Percentiles rank a stretch among this genome's conserved stretches.
phyloP scores from a whole-genome alignment of 228 moss, liverwort and hornwort genomes.

The Sphagnum magellanicum region DNA sequence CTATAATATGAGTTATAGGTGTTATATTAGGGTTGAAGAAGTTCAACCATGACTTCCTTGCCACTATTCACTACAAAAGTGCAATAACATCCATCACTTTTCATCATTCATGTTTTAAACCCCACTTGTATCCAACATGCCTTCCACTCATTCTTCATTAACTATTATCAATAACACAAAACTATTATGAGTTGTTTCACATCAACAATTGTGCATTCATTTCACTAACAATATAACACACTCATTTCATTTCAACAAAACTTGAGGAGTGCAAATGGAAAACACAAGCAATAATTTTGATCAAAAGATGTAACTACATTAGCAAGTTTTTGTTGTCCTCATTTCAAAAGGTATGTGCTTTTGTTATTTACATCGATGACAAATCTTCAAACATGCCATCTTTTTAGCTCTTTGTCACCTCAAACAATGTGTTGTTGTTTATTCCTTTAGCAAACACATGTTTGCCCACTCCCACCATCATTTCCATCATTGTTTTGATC shows the following conservation, averaged over 20 bases:
- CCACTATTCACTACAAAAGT: slow-evolving; percentile 78
- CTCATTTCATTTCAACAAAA: background rate
- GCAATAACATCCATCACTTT: slow-evolving; percentile 92
- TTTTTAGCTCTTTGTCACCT: slow-evolving; percentile 50
- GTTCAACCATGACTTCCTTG: slow-evolving; percentile 54
- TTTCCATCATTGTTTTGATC: slow-evolving; percentile 21
- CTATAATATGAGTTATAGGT: no score
- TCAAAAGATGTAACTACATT: slow-evolving; percentile 70
- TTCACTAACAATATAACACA: background rate
- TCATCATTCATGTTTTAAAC: slow-evolving; percentile 74
- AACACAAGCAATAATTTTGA: slow-evolving; percentile 15
- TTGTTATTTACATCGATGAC: slow-evolving; percentile 37
- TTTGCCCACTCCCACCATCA: slow-evolving; percentile 37
- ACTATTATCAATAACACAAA: slow-evolving; percentile 15
- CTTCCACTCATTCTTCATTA: slow-evolving; percentile 57
- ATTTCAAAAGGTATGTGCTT: slow-evolving; percentile 49
- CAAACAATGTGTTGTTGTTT: slow-evolving; percentile 43
- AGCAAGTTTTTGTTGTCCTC: slow-evolving; percentile 75
- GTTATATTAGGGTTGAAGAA: slow-evolving; percentile 3
- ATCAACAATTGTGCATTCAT: no score
- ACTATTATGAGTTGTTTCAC: background rate
- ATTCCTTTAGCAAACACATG: slow-evolving; percentile 2
- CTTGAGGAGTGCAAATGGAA: background rate
- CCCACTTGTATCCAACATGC: slow-evolving; percentile 30
- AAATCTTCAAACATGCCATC: slow-evolving; percentile 33